A percentile compares a stretch with the other conserved stretches of the same genome.
phyloP scores from a whole-genome alignment of 306 rosid genomes.

The Leucaena leucocephala region DNA sequence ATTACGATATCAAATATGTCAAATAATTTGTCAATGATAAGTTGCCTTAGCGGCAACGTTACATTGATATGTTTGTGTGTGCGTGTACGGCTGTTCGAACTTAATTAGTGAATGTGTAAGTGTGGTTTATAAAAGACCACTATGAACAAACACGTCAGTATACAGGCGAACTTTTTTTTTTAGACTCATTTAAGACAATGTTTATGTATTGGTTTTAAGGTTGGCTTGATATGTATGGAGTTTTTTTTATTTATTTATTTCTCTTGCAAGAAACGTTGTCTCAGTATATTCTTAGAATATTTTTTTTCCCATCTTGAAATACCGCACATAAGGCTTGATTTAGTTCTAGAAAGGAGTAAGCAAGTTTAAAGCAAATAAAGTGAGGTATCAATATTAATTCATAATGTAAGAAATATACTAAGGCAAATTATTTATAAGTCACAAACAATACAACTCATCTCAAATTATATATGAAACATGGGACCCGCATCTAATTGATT shows the following conservation, averaged over 20 bases:
- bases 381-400: neutral
- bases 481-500: neutral
- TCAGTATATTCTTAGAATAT: neutral
- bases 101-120: neutral
- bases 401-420: neutral
- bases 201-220: neutral
- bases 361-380: neutral
- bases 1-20: neutral
- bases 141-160: neutral
- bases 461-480: neutral
- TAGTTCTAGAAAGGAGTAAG: neutral
- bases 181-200: neutral
- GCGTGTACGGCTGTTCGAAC: neutral
- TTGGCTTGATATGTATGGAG: neutral
- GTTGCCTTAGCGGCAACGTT: too few species aligned
- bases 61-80: too few species aligned
- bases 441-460: too few species aligned
- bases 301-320: neutral
- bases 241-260: neutral
- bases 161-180: neutral
- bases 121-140: neutral
- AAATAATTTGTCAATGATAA: neutral
- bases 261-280: neutral
- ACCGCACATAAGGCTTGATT: neutral
- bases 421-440: too few species aligned